Evolutionary conservation across 2,329 filamentous ascomycete species (phyloP), one percentile per base, ranked within the genome.

Genomic region (Aspergillaceae sp.): DNA sequence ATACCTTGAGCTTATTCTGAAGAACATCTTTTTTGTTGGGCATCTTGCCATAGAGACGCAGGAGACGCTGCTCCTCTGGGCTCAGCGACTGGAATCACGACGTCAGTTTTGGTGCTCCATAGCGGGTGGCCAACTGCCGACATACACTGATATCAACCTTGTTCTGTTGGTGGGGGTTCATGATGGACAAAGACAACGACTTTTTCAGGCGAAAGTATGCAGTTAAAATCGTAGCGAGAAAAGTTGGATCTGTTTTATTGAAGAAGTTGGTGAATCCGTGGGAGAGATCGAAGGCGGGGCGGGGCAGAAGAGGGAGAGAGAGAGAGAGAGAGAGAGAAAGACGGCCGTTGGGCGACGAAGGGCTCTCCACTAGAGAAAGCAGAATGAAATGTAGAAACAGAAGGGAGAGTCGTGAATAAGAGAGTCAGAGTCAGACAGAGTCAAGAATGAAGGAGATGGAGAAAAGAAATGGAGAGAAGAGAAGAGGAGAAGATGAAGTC

Each of bases 91-190:
- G 67, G 48, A 30, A 40, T 38, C 5, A 40, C 32, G 37, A 6
- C 36, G 49, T 58, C 41, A 58, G 47, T 42, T 11, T 9, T 7
- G 7, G 26, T 28, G 19, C 4, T 8, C 9, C 5, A 26, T 38
- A 4, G n/a, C 29, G 28, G 43, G 40, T 47, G 36, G 46, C 29
- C 30, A 19, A 43, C 11, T 7, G 37, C 37, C 38, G 10, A 79
- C 87, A 75, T 74, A 96, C 92, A 76, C 80, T 90, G 72, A 96
- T 79, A 72, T 98, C 92, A 62, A 97, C 79, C 78, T 98, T 97
- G 79, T 96, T 96, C 79, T 94, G 90, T 78, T 96, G 87, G 69
- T 90, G 88, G 59, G 91, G 91, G 70, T 96, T 96, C 88, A 97
- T 94, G 55, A 59, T 76, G 29, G 44, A 29, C 45, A 29, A 29